Evolutionary conservation across 1,284 basidiomycete species (phyloP).

Genomic region (Golubevia sp.): DNA sequence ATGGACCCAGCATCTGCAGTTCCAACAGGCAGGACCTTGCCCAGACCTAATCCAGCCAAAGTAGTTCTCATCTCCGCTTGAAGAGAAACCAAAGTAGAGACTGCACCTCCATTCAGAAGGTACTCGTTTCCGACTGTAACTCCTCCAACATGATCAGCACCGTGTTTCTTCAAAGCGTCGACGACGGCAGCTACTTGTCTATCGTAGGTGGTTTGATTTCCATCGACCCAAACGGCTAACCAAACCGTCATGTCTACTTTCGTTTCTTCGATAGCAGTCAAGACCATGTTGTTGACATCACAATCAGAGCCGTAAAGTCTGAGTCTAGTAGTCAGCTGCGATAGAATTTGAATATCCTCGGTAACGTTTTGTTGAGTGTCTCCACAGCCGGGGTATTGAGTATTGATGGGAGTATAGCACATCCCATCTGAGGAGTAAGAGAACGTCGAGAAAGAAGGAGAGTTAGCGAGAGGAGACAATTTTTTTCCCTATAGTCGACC

Average conservation of each 20-base stretch:
- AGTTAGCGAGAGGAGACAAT: too few species aligned
- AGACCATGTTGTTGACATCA: conserved; percentile 28
- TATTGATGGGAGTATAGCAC: conserved; percentile 43
- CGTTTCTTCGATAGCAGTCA: conserved; percentile 38
- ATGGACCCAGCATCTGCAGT: conserved; percentile 45
- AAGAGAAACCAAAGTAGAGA: conserved; percentile 16
- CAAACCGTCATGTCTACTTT: conserved; percentile 42
- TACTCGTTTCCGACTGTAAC: conserved; percentile 47
- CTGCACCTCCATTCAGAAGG: conserved; percentile 32
- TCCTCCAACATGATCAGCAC: conserved; percentile 33
- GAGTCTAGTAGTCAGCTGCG: conserved; percentile 36
- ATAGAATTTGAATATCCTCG: conserved; percentile 45
- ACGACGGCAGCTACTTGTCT: conserved; percentile 30
- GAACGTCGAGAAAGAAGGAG: too few species aligned
- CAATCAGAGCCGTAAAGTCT: conserved; percentile 44
- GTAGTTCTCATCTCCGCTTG: conserved; percentile 26
- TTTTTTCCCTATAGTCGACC: too few species aligned
- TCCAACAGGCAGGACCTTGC: conserved; percentile 33
- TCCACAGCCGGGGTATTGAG: conserved; percentile 33
- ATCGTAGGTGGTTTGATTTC: conserved; percentile 20
- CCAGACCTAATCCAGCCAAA: conserved; percentile 13
- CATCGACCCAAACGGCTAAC: conserved; percentile 37
- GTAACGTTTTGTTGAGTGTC: conserved; percentile 32
- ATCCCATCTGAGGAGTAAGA: too few species aligned
- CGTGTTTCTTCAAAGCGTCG: conserved; percentile 28